Evolutionary conservation across 1,139 yeast genomes (phyloP), one percentile per base, ranked within the genome.

Genomic region (Candida sojae): DNA sequence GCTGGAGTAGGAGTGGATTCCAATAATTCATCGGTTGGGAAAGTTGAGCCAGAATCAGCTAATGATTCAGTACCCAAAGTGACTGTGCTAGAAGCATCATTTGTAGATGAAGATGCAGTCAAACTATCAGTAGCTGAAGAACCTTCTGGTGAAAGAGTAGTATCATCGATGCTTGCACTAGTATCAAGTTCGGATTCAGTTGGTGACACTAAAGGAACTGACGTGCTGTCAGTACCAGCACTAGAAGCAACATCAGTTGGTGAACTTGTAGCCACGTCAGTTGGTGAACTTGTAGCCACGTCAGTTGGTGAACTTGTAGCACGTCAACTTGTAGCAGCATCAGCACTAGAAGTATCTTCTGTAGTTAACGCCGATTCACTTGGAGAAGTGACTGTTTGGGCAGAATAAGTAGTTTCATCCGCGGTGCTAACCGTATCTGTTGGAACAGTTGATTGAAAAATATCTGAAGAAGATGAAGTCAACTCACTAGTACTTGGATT

Each of bases 251-350:
- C 26, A 26, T 28, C 26, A 8, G 33, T 26, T 38, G 41, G 17
- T 4, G 12, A 25, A 10, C 13, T 30, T 31, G 43, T 31, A 31
- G 31, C 11, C 11, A 17, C 10, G 9, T 29, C 39, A 32, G 26
- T 44, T 33, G 35, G 23, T 12, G 46, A 5, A 30, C 47, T 13
- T 30, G 44, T 23, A 11, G 29, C 29, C 11, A 36, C 12, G 13
- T 21, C 30, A 33, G 36, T 33, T 13, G 36, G 13, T 6, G 36
- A 17, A n/a, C 9, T 11, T 6, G 36, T 17, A 6, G 8, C 36
- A 12, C n/a, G n/a, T n/a, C n/a, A 17, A n/a, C 9, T 11, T 6
- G 36, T 17, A 6, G 8, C 36, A 12, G 38, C 28, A 35, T 26
- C 8, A 21, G 11, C 29, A 36, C 30, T 36, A n/a, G 21, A n/a